Evolutionary conservation across 768 basidiomycete species (phyloP).

Genomic region (Butyriboletus loyo): DNA sequence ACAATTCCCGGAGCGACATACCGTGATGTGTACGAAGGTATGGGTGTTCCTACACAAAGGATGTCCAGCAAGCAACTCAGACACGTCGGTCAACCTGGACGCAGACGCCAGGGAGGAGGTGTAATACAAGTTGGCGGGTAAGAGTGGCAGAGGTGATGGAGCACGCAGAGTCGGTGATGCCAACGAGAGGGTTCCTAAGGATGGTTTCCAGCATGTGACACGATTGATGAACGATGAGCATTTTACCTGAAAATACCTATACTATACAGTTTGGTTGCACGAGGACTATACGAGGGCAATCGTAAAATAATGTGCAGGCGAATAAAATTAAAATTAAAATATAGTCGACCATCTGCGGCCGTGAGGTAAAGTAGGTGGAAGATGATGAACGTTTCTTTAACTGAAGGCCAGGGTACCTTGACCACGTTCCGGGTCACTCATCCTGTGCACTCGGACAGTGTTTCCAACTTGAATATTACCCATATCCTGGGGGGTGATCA

Average conservation of each 20-base stretch:
- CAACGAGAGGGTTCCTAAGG: conserved; percentile 1
- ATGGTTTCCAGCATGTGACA: not conserved
- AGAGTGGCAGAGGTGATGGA: not conserved
- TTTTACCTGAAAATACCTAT: not conserved
- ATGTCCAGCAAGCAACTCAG: conserved; percentile 35
- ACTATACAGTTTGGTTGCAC: not conserved
- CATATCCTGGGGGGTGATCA: conserved; percentile 97
- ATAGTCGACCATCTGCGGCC: not conserved
- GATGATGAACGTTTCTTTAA: not conserved
- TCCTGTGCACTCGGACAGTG: conserved; percentile 70
- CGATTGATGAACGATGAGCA: not conserved
- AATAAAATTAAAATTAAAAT: too few relatives aligned
- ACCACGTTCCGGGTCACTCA: conserved; percentile 77
- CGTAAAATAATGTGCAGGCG: conserved; percentile 1
- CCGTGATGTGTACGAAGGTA: conserved; percentile 27
- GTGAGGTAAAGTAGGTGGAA: not conserved
- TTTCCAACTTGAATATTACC: conserved; percentile 63
- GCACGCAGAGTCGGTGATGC: not conserved
- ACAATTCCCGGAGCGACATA: conserved; percentile 35
- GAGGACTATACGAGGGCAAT: not conserved
- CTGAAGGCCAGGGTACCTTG: conserved; percentile 45
- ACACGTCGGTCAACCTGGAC: conserved; percentile 33
- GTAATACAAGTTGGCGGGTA: conserved; percentile 11
- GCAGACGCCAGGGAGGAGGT: conserved; percentile 27
- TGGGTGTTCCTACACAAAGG: conserved; percentile 31